A percentile compares a stretch with the other conserved stretches of the same genome.
These are phyloP conservation scores for Fusarium mexicanum DNA, from an alignment of 2,329 filamentous ascomycete genomes.

Conservation along the genomic window DNA sequence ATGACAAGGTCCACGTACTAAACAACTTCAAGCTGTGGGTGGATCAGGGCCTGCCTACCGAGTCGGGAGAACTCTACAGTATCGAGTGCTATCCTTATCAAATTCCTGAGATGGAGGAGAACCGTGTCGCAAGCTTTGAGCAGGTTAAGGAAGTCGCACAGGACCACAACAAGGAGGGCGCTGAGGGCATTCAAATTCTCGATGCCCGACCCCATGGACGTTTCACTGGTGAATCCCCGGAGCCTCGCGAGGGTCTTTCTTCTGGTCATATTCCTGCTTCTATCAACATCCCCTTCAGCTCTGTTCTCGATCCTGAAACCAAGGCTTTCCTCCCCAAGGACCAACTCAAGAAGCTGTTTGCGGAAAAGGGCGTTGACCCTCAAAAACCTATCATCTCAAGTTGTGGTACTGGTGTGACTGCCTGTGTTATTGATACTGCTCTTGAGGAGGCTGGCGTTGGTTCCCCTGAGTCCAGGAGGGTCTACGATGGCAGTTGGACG, in stretches of 20 bases:
- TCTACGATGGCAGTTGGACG: slow-evolving; percentile 99
- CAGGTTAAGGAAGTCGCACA: slow-evolving; percentile 81
- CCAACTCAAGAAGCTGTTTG: slow-evolving; percentile 79
- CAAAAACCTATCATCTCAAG: slow-evolving; percentile 84
- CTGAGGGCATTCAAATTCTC: slow-evolving; percentile 85
- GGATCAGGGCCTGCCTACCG: slow-evolving; percentile 81
- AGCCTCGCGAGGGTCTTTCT: slow-evolving; percentile 85
- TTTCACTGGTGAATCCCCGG: slow-evolving; percentile 84
- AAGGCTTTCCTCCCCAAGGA: slow-evolving; percentile 81
- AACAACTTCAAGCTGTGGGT: slow-evolving; percentile 98
- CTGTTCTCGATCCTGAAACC: slow-evolving; percentile 82
- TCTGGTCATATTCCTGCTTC: slow-evolving; percentile 94
- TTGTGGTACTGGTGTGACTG: slow-evolving; percentile 95
- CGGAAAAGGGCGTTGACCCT: slow-evolving; percentile 81
- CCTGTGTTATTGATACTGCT: slow-evolving; percentile 88
- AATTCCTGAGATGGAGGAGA: slow-evolving; percentile 68
- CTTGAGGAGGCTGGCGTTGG: slow-evolving; percentile 82
- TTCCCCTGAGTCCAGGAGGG: slow-evolving; percentile 69
- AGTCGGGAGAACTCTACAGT: slow-evolving; percentile 78
- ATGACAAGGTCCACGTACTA: slow-evolving; percentile 85
- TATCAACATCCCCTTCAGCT: slow-evolving; percentile 81
- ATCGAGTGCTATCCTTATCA: slow-evolving; percentile 73
- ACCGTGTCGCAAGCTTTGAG: slow-evolving; percentile 81
- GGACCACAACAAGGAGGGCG: slow-evolving; percentile 83
- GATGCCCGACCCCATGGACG: slow-evolving; percentile 85